Percentiles rank a stretch among this genome's conserved stretches.
phyloP scores from a whole-genome alignment of 352 stramenopile species.

The Pythium phragmitis region DNA sequence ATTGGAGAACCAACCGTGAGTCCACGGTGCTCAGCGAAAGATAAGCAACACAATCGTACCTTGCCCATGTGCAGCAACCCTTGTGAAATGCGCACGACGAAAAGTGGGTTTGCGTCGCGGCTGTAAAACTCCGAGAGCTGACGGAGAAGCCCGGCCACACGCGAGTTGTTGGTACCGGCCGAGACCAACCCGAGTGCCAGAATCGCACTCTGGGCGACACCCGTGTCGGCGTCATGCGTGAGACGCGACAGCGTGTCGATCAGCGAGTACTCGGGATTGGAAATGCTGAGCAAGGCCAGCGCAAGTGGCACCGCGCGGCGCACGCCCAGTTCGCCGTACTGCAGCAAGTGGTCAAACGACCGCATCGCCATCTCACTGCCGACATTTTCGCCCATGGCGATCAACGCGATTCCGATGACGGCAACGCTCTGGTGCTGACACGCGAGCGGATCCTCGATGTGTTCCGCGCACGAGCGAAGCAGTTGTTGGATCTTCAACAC shows the following conservation, averaged over 20 bases:
- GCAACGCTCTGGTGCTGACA: conserved; percentile 92
- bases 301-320: conserved; percentile 96
- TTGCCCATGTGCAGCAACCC: conserved; percentile 99
- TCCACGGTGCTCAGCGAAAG: not conserved
- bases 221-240: conserved; percentile 96
- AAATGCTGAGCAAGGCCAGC: conserved; percentile 96
- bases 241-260: conserved; percentile 98
- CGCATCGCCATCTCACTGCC: conserved; percentile 98
- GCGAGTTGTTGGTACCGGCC: conserved; percentile 99
- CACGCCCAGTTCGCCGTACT: conserved; percentile 98
- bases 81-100: conserved; percentile 98
- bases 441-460: conserved; percentile 86
- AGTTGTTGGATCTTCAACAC: conserved; percentile 99
- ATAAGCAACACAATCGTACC: conserved; percentile 28
- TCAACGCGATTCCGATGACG: conserved; percentile 97
- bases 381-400: conserved; percentile 97
- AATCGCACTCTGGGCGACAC: conserved; percentile 97
- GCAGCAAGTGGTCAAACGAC: conserved; percentile 99
- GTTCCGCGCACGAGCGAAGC: conserved; percentile 97
- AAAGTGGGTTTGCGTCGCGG: conserved; percentile 97
- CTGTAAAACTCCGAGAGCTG: conserved; percentile 98
- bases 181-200: conserved; percentile 95
- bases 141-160: conserved; percentile 96
- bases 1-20: conserved; percentile 13
- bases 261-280: conserved; percentile 96